Evolutionary conservation across 805 yeast species (phyloP), one percentile per base, ranked within the genome.

Genomic region (Zygosaccharomyces pseudorouxii): DNA sequence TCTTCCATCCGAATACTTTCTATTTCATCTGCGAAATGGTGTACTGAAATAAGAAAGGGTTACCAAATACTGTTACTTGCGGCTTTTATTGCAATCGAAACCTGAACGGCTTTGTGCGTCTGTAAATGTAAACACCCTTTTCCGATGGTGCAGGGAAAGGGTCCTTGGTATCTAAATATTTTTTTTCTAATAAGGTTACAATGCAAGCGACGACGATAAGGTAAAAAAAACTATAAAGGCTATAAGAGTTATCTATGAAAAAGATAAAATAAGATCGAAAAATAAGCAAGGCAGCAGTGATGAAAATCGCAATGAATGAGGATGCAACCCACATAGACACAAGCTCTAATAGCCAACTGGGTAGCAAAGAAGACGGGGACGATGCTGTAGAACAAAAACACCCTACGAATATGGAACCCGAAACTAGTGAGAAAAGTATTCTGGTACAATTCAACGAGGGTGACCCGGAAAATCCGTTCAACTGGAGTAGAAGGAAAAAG

Each of bases 401-500:
- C 19, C 37, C 16, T 14, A 6, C 16, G 12, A 14, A 33, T 16
- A 33, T 9, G 16, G 11, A 12, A 14, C 16, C 37, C 12, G 19
- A 33, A 33, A 10, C 12, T 1, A 16, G 9, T 33, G 20, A n/a
- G 19, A 33, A 33, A 18, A 33, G 37, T 33, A 18, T 33, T 25
- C 19, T 39, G 42, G 42, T 39, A n/a, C 31, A 25, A 6, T 39
- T 39, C 18, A 25, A 4, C 8, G 42, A 39, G 14, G 72, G 80
- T 41, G 97, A 89, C 62, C 95, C 95, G 1, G 50, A 68, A 7
- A 87, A 82, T 63, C 96, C 97, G 0, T 82, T 81, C 61, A 89
- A 89, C 62, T 88, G 90, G 92, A 63, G 84, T 0, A 11, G 70
- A 35, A 57, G 47, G 37, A 73, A 68, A 49, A 84, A 82, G 58